phyloP scores from a whole-genome alignment of 352 stramenopile genomes.

The Lagenidium giganteum region DNA sequence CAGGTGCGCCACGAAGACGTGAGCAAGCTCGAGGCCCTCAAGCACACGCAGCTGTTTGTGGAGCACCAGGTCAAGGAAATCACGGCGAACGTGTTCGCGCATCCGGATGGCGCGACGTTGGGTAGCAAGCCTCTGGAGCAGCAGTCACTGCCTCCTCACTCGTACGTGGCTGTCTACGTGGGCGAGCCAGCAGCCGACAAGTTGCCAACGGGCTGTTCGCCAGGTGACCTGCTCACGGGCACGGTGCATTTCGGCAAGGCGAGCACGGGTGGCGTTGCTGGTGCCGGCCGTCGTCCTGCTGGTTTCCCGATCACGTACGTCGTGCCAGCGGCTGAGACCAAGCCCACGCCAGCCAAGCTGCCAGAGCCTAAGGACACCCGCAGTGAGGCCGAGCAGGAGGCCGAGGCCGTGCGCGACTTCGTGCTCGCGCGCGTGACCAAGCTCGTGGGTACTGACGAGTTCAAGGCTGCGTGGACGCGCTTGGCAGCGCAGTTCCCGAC shows the following conservation, averaged over 20 bases:
- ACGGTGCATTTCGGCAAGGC: constrained; percentile 77
- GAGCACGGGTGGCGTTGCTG: constrained; percentile 52
- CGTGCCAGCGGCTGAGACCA: constrained; percentile 53
- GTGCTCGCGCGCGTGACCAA: constrained; percentile 63
- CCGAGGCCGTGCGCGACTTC: constrained; percentile 73
- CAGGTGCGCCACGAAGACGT: constrained; percentile 82
- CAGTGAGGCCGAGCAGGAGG: constrained; percentile 52
- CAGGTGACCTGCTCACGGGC: constrained; percentile 62
- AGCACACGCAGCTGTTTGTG: constrained; percentile 74
- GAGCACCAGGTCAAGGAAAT: constrained; percentile 75
- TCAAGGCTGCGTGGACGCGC: constrained; percentile 40
- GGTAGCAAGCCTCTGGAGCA: constrained; percentile 51
- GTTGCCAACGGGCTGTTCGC: constrained; percentile 38
- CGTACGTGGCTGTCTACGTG: constrained; percentile 68
- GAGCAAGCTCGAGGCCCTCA: constrained; percentile 75
- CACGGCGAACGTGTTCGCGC: constrained; percentile 42
- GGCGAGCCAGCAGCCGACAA: constrained; percentile 71
- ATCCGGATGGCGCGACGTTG: constrained; percentile 62
- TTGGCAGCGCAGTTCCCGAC: constrained; percentile 49
- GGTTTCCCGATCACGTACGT: constrained; percentile 74
- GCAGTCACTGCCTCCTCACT: constrained; percentile 38
- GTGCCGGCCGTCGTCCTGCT: constrained; percentile 49
- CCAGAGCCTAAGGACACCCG: constrained; percentile 67
- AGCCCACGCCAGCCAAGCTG: constrained; percentile 51
- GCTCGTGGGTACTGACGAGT: constrained; percentile 61